phyloP scores from a whole-genome alignment of 176 grass and related monocot species.

The Oryza rufipogon region DNA sequence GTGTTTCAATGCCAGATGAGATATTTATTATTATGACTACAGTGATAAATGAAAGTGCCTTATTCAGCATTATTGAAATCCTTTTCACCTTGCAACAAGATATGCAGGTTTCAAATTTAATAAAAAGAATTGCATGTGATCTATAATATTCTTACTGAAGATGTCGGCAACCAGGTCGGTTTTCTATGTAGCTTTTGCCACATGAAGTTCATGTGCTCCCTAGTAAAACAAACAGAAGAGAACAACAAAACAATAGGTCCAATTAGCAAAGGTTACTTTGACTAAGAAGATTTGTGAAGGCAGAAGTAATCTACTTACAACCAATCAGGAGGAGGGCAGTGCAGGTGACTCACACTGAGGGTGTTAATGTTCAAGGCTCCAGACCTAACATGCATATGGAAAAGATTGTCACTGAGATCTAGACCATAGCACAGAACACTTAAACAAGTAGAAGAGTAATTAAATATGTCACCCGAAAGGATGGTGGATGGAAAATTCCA shows the following conservation, averaged over 20 bases:
- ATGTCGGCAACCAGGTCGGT: slow-evolving; percentile 69
- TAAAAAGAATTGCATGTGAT: slow-evolving; percentile 4
- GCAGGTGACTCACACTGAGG: slow-evolving; percentile 77
- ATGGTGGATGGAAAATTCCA: slow-evolving; percentile 26
- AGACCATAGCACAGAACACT: not conserved
- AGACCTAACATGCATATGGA: slow-evolving; percentile 60
- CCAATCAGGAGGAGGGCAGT: slow-evolving; percentile 93
- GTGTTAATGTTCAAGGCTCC: slow-evolving; percentile 77
- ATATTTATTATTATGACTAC: slow-evolving; percentile 5
- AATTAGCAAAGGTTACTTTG: slow-evolving; percentile 1
- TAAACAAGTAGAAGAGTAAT: slow-evolving; percentile 7
- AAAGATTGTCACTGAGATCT: slow-evolving; percentile 39
- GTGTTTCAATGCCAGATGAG: slow-evolving; percentile 7
- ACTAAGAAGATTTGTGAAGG: slow-evolving; percentile 3
- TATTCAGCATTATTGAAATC: slow-evolving; percentile 18
- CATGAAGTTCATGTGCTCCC: slow-evolving; percentile 46
- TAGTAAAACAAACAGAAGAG: slow-evolving; percentile 43
- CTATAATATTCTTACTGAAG: slow-evolving; percentile 59
- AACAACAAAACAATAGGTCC: slow-evolving; percentile 24
- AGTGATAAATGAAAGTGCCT: not conserved
- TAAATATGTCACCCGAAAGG: slow-evolving; percentile 11
- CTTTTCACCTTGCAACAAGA: not conserved
- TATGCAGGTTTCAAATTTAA: not conserved
- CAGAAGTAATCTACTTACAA: slow-evolving; percentile 65
- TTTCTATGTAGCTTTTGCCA: slow-evolving; percentile 50